These are phyloP conservation scores for Malus asiatica DNA, from an alignment of 306 rosid genomes.

Conservation along the genomic window DNA sequence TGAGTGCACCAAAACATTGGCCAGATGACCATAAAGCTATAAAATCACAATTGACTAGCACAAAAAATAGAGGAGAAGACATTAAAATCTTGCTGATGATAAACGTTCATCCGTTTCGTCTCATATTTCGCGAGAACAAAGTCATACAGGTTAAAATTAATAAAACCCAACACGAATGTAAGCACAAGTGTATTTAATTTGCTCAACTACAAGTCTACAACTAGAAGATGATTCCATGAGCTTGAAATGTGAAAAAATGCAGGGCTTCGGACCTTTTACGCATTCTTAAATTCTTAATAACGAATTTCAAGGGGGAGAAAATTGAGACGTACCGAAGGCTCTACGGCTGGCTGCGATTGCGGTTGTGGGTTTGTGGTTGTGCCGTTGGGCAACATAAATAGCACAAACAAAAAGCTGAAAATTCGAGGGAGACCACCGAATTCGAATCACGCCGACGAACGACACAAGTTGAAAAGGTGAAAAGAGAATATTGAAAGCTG, in stretches of 20 bases:
- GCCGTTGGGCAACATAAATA: not conserved
- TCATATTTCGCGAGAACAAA: not conserved
- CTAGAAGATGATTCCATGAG: too few relatives aligned
- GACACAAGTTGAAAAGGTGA: not conserved
- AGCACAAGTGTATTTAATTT: not conserved
- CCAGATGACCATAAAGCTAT: not conserved
- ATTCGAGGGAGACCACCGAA: constrained; percentile 20
- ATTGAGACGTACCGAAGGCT: constrained; percentile 5
- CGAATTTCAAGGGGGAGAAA: not conserved
- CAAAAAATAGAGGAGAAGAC: too few relatives aligned
- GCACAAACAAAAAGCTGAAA: not conserved
- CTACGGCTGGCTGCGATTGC: constrained; percentile 1
- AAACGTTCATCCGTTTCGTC: not conserved
- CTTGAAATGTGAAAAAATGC: too few relatives aligned
- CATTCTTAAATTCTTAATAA: too few relatives aligned
- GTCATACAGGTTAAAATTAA: not conserved
- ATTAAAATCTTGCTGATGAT: not conserved
- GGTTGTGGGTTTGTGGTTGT: not conserved
- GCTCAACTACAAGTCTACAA: not conserved
- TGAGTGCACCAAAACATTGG: not conserved
- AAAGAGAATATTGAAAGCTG: constrained; percentile 7
- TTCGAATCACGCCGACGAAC: constrained; percentile 5
- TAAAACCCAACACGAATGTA: not conserved
- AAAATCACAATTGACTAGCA: too few relatives aligned
- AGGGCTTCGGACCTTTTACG: not conserved